Conservation (phyloP, 352 stramenopile genomes). For the Phytophthora constricta region DNA sequence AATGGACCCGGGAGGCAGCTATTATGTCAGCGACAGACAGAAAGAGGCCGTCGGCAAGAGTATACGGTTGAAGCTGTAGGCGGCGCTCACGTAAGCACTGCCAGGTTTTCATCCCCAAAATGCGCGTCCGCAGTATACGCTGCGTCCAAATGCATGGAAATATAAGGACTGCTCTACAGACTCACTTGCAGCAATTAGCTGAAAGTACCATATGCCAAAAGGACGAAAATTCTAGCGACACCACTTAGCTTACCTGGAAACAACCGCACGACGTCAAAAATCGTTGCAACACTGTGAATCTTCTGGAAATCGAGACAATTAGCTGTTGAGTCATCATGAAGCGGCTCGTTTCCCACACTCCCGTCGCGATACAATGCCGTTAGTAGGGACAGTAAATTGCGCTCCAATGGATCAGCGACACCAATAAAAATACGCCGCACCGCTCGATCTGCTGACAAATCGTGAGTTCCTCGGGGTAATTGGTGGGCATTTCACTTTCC, state of each 20-base stretch:
- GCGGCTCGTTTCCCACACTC: background rate
- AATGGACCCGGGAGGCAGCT: conserved; percentile 28
- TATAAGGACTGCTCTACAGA: conserved; percentile 48
- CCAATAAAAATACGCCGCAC: conserved; percentile 58
- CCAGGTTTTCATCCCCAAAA: conserved; percentile 63
- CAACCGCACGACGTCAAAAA: conserved; percentile 49
- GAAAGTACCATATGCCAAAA: background rate
- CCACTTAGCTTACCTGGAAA: conserved; percentile 55
- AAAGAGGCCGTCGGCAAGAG: conserved; percentile 22
- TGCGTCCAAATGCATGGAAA: conserved; percentile 72
- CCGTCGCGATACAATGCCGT: conserved; percentile 30
- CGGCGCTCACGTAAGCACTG: conserved; percentile 42
- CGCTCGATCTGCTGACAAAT: conserved; percentile 42
- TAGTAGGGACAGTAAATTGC: conserved; percentile 29
- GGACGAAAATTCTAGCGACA: background rate
- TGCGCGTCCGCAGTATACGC: conserved; percentile 52
- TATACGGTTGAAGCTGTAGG: conserved; percentile 36
- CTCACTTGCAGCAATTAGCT: background rate
- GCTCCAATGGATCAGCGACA: conserved; percentile 32
- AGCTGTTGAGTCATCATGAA: background rate
- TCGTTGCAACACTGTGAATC: conserved; percentile 35
- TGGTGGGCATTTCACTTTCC: background rate
- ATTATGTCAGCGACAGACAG: conserved; percentile 53
- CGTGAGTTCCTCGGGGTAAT: background rate
- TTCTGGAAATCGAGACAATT: conserved; percentile 23